These are phyloP conservation scores for Shiraia sp. DNA, from an alignment of 2,329 filamentous ascomycete species.

Conservation along the genomic window DNA sequence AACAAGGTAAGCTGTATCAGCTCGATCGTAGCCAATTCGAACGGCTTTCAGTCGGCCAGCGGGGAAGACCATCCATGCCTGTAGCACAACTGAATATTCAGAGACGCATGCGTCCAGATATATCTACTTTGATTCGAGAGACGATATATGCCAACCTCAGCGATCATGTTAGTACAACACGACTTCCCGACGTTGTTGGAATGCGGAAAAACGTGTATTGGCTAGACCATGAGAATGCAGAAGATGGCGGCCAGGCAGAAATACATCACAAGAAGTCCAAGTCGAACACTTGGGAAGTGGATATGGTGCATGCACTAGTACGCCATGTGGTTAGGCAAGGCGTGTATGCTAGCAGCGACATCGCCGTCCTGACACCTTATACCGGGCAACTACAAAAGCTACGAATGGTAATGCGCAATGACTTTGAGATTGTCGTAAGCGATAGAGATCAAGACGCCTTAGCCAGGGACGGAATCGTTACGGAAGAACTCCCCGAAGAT, in stretches of 20 bases:
- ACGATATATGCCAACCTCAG: conserved; percentile 61
- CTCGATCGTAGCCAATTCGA: conserved; percentile 67
- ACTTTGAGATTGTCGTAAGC: conserved; percentile 65
- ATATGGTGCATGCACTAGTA: conserved; percentile 66
- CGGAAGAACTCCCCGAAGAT: background rate
- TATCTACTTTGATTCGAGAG: conserved; percentile 61
- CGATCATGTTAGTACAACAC: conserved; percentile 50
- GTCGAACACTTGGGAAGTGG: conserved; percentile 63
- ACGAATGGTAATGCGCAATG: conserved; percentile 47
- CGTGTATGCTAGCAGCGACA: conserved; percentile 60
- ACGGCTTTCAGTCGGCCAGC: conserved; percentile 50
- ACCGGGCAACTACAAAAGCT: conserved; percentile 61
- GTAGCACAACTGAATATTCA: conserved; percentile 57
- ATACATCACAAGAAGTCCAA: conserved; percentile 52
- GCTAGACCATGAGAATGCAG: conserved; percentile 61
- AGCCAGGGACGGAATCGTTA: conserved; percentile 24
- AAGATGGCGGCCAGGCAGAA: conserved; percentile 35
- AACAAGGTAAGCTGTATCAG: conserved; percentile 53
- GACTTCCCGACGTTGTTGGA: conserved; percentile 56
- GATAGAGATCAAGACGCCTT: conserved; percentile 65
- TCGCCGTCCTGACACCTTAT: conserved; percentile 72
- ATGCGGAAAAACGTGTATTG: conserved; percentile 62
- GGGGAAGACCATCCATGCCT: conserved; percentile 22
- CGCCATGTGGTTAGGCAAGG: conserved; percentile 69
- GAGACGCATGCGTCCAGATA: conserved; percentile 66